Base-by-base conservation (phyloP, 1,284 basidiomycete species). In the Ceratobasidium sp. region DNA sequence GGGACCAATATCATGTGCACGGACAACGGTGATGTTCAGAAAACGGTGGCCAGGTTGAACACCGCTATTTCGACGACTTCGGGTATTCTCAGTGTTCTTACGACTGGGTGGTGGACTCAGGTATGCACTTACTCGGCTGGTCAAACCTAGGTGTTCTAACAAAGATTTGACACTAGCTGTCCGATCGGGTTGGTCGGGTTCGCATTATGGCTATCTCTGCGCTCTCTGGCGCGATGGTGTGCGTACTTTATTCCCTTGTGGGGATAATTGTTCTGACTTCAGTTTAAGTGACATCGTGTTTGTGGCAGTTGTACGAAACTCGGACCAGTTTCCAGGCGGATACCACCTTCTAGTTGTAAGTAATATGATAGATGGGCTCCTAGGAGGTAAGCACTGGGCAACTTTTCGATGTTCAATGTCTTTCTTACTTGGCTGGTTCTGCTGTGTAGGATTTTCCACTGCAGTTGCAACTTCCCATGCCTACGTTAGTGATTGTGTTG, bases 311-410 rank as follows among this genome's bases (percentile, higher is more conserved):
- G 66, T 69, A 18, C 83, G 82, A 57, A 90, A 86, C 79, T 87
- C 83, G 41, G 82, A 87, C 64, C 78, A 82, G 16, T 82, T 93
- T 8, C 92, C 92, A 0, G 91, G 93, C 4, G 91, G 93, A 11
- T 95, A 94, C 80, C 91, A 91, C 86, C 90, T 93, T 78, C 84
- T 96, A n/a, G 77, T 96, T 11, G 76, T 92, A 16, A 91, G 91
- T 0, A 88, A 91, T 11, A 77, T 89, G 5, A 75, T 94, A 1
- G 94, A 96, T 75, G 96, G 95, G 7, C 74, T 86, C 2, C 80
- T 95, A 7, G 96, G 96, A 72, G 92, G 96, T 87, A 80, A 80
- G 84, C 81, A 16, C 30, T 44, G n/a, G 35, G 35, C 35, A 5
- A 11, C 6, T 4, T 38, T 38, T 38, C 11, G 35, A n/a, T 38